Conservation (phyloP, 306 rosid species). For the Quercus agrifolia region DNA sequence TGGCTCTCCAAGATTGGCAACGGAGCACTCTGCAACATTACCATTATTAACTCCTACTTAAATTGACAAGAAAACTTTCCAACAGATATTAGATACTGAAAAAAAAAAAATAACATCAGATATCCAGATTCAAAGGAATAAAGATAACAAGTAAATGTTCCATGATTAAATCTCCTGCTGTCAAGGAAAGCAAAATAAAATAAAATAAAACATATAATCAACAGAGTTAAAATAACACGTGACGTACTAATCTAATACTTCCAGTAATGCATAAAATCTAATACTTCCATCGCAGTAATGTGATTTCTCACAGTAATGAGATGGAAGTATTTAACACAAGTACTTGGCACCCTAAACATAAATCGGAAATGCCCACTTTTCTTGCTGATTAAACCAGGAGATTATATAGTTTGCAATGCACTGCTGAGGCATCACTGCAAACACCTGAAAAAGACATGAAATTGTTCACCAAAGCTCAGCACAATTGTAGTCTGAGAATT, state of each 20-base stretch:
- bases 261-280: background rate
- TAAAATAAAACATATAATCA: background rate
- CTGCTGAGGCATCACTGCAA: background rate
- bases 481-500: background rate
- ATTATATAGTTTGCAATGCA: background rate
- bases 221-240: background rate
- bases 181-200: background rate
- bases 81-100: too few relatives aligned
- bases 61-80: too few relatives aligned
- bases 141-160: too few relatives aligned
- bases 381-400: background rate
- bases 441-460: background rate
- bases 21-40: conserved; percentile 85
- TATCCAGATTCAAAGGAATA: too few relatives aligned
- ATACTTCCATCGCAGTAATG: background rate
- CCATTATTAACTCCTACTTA: background rate
- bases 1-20: conserved; percentile 88
- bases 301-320: background rate
- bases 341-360: background rate
- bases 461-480: background rate
- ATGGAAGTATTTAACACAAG: background rate
- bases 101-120: too few relatives aligned
- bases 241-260: background rate
- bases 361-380: background rate
- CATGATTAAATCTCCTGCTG: too few relatives aligned